These are phyloP conservation scores for Mercurialis annua DNA, from an alignment of 345 rosid genomes.

Conservation along the genomic window DNA sequence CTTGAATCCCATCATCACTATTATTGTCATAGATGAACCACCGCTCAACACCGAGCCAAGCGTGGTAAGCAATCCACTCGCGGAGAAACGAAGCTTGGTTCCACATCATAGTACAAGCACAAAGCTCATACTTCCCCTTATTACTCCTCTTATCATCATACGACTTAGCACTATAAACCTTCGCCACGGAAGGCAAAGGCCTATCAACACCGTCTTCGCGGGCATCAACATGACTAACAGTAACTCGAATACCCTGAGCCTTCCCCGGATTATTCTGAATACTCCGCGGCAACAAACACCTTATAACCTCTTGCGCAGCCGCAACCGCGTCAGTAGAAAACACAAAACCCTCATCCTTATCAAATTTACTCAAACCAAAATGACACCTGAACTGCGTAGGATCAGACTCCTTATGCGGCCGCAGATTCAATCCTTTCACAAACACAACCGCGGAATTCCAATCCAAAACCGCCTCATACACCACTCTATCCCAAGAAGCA, in stretches of 20 bases:
- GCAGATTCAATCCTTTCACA: constrained; percentile 83
- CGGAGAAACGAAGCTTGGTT: constrained; percentile 75
- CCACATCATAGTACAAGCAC: constrained; percentile 94
- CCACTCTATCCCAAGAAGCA: constrained; percentile 66
- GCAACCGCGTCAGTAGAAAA: constrained; percentile 56
- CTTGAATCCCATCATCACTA: constrained; percentile 65
- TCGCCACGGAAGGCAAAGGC: constrained; percentile 63
- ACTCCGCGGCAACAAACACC: constrained; percentile 73
- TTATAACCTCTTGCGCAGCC: constrained; percentile 88
- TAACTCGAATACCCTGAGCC: constrained; percentile 54
- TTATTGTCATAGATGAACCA: constrained; percentile 99
- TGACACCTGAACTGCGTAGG: constrained; percentile 63
- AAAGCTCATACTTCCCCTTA: constrained; percentile 54
- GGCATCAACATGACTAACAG: constrained; percentile 26
- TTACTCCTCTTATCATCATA: constrained; percentile 24
- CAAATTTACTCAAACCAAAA: constrained; percentile 46
- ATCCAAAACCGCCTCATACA: constrained; percentile 72
- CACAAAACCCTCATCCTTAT: constrained; percentile 38
- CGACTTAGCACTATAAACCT: constrained; percentile 29
- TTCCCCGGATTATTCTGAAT: constrained; percentile 43
- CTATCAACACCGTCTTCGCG: constrained; percentile 17
- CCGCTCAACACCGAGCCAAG: constrained; percentile 86
- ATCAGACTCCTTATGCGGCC: constrained; percentile 69
- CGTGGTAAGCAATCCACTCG: constrained; percentile 89
- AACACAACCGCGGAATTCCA: constrained; percentile 66